These are phyloP conservation scores for Cystofilobasidium bisporidii DNA, from an alignment of 768 basidiomycete genomes.

Conservation along the genomic window DNA sequence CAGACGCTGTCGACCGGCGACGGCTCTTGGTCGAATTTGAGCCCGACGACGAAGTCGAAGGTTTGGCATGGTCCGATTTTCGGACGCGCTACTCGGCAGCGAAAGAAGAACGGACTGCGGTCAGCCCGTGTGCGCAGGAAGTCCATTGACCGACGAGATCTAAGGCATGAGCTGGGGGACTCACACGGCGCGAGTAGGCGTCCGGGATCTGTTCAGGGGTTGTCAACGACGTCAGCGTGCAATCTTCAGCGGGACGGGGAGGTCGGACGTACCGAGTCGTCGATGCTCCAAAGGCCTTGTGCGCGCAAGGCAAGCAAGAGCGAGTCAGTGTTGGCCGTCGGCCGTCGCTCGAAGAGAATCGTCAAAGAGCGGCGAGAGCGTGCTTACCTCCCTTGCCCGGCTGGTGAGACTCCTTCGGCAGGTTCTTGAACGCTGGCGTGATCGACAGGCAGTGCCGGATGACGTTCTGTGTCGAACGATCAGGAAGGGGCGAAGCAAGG, in stretches of 20 bases:
- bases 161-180: neutral
- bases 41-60: neutral
- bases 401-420: neutral
- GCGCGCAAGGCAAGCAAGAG: no score
- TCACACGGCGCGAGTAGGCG: neutral
- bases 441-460: conserved; percentile 7
- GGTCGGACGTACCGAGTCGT: neutral
- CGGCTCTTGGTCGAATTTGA: neutral
- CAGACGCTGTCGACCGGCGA: neutral
- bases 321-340: no score
- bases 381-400: neutral
- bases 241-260: no score
- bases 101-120: no score
- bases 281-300: neutral
- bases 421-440: neutral
- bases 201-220: neutral
- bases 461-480: neutral
- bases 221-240: neutral
- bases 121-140: neutral
- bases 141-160: no score
- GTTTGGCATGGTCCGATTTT: neutral
- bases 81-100: neutral
- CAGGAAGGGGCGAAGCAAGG: neutral
- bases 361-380: neutral
- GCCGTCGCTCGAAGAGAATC: neutral